Evolutionary conservation across 257 asterid species (phyloP).

Genomic region (Gynochthodes officinalis): DNA sequence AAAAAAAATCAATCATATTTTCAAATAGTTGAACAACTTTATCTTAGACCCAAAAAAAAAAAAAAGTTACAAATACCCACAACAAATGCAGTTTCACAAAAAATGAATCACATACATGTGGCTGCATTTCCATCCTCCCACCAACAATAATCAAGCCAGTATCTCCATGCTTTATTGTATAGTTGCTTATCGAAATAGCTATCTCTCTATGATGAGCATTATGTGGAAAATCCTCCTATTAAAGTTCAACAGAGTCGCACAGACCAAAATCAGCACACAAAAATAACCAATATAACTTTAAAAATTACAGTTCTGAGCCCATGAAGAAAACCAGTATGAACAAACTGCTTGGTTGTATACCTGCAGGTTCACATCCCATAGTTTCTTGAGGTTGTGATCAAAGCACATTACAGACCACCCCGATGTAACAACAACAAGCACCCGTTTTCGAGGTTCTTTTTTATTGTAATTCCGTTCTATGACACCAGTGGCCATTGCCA

Average conservation of each 20-base stretch:
- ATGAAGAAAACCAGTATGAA: neutral
- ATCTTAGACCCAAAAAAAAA: neutral
- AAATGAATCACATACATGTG: constrained; percentile 60
- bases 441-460: constrained; percentile 78
- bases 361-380: constrained; percentile 96
- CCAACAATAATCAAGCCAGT: constrained; percentile 90
- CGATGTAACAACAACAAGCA: constrained; percentile 89
- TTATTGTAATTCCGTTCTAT: constrained; percentile 64
- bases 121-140: constrained; percentile 98
- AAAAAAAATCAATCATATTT: neutral
- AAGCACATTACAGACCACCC: constrained; percentile 98
- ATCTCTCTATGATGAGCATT: constrained; percentile 96
- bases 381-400: constrained; percentile 93
- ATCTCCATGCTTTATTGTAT: constrained; percentile 91
- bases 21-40: neutral
- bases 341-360: constrained; percentile 23
- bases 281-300: neutral
- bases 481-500: constrained; percentile 94
- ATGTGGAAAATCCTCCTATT: constrained; percentile 92
- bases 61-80: neutral
- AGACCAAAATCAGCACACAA: neutral
- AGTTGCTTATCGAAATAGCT: constrained; percentile 80
- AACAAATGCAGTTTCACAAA: neutral
- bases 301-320: neutral
- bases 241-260: constrained; percentile 24